Percentiles rank a stretch among this genome's conserved stretches.
phyloP scores from a whole-genome alignment of 1,284 basidiomycete species.

The Ganoderma sinense region DNA sequence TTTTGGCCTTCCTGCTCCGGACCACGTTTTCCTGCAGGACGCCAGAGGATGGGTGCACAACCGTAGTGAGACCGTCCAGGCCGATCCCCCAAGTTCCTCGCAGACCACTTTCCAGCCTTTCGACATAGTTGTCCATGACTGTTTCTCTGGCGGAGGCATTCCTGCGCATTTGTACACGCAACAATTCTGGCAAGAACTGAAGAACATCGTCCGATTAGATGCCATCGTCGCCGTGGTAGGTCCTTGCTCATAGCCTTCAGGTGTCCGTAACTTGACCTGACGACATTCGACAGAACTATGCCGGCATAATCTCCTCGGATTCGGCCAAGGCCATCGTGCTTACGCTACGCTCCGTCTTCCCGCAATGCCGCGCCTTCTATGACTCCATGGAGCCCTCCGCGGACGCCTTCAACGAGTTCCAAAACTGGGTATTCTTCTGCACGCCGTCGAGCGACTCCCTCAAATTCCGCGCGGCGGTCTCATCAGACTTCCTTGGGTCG shows the following conservation, averaged over 20 bases:
- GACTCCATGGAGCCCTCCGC: constrained; percentile 60
- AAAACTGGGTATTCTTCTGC: constrained; percentile 88
- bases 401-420: constrained; percentile 61
- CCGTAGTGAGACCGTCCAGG: constrained; percentile 42
- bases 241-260: constrained; percentile 18
- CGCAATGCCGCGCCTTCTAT: constrained; percentile 82
- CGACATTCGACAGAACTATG: constrained; percentile 64
- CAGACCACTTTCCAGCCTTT: constrained; percentile 47
- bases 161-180: constrained; percentile 83
- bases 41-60: constrained; percentile 70
- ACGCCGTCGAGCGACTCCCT: constrained; percentile 64
- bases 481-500: constrained; percentile 71
- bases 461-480: constrained; percentile 66
- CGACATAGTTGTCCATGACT: constrained; percentile 89
- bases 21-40: constrained; percentile 75
- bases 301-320: constrained; percentile 68
- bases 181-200: constrained; percentile 83
- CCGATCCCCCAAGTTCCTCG: constrained; percentile 23
- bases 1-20: constrained; percentile 76
- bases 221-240: constrained; percentile 84
- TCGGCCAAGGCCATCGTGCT: constrained; percentile 71
- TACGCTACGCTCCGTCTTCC: constrained; percentile 74
- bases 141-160: constrained; percentile 89
- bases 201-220: constrained; percentile 67
- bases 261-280: neutral